Evolutionary conservation across 768 basidiomycete genomes (phyloP).

Genomic region (Lactifluus piperatus): DNA sequence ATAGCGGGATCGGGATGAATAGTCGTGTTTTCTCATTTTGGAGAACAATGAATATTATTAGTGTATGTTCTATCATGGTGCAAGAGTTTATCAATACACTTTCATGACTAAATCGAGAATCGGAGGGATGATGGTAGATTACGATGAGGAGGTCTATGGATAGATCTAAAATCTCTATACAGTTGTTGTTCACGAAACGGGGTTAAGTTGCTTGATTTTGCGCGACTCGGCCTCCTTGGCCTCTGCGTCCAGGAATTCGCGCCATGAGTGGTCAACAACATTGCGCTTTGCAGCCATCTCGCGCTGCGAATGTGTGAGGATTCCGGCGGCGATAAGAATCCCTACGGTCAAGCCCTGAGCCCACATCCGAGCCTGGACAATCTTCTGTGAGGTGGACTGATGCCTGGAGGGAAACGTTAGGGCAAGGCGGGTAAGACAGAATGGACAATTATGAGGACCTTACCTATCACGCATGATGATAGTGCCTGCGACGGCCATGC

Average conservation of each 20-base stretch:
- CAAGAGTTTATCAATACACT: no score
- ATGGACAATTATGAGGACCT: neutral
- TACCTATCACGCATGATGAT: slow-evolving; percentile 29
- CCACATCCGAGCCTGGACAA: slow-evolving; percentile 86
- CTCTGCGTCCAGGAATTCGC: slow-evolving; percentile 20
- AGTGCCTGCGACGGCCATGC: slow-evolving; percentile 29
- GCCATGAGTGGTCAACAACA: slow-evolving; percentile 18
- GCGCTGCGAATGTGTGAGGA: slow-evolving; percentile 36
- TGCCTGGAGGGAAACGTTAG: slow-evolving; percentile 19
- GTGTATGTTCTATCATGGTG: no score
- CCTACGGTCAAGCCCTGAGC: slow-evolving; percentile 77
- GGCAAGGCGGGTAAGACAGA: no score
- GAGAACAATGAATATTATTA: no score
- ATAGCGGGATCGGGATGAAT: no score
- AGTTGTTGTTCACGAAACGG: neutral
- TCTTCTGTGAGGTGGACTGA: slow-evolving; percentile 31
- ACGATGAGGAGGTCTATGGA: neutral
- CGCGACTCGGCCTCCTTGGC: slow-evolving; percentile 15
- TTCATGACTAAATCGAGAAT: neutral
- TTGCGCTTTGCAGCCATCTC: slow-evolving; percentile 1
- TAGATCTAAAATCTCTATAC: neutral
- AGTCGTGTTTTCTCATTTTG: no score
- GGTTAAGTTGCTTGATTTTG: slow-evolving; percentile 4
- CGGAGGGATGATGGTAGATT: neutral
- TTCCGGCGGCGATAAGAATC: slow-evolving; percentile 59